Evolutionary conservation across 192 early-diverging fungal species (phyloP).

Genomic region (Pilobolus umbonatus): DNA sequence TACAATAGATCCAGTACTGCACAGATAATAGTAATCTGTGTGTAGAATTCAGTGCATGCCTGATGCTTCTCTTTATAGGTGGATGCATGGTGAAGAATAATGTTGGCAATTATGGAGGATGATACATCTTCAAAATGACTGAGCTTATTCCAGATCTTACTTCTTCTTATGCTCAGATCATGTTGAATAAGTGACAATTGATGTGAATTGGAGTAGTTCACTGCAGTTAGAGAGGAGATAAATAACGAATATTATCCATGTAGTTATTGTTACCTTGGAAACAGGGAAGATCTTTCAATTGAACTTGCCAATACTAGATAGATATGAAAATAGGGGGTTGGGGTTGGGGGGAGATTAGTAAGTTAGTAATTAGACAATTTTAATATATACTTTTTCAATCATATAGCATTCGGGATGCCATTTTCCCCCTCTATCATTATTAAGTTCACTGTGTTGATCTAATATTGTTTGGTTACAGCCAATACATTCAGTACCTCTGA

Average conservation of each 20-base stretch:
- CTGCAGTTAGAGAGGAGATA: not conserved
- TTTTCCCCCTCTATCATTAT: constrained; percentile 37
- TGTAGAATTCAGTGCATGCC: not conserved
- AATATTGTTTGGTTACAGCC: constrained; percentile 79
- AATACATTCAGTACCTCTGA: constrained; percentile 69
- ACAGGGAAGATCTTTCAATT: constrained; percentile 12
- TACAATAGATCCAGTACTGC: not conserved
- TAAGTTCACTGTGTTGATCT: constrained; percentile 75
- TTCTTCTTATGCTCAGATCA: not conserved
- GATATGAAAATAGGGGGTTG: too few species aligned
- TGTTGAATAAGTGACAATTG: not conserved
- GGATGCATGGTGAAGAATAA: not conserved
- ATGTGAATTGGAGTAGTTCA: not conserved
- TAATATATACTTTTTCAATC: constrained; percentile 66
- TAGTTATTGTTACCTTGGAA: constrained; percentile 5
- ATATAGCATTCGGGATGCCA: constrained; percentile 94
- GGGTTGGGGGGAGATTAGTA: too few species aligned
- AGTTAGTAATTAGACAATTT: too few species aligned
- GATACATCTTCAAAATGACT: constrained; percentile 1
- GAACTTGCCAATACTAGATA: constrained; percentile 10
- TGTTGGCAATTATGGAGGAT: not conserved
- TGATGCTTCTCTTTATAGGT: not conserved
- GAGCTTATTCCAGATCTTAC: not conserved
- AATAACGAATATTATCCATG: too few species aligned
- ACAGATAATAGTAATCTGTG: constrained; percentile 3